Percentiles rank a stretch among this genome's conserved stretches.
phyloP scores from a whole-genome alignment of 2,329 filamentous ascomycete genomes.

The Fusarium beomiforme region DNA sequence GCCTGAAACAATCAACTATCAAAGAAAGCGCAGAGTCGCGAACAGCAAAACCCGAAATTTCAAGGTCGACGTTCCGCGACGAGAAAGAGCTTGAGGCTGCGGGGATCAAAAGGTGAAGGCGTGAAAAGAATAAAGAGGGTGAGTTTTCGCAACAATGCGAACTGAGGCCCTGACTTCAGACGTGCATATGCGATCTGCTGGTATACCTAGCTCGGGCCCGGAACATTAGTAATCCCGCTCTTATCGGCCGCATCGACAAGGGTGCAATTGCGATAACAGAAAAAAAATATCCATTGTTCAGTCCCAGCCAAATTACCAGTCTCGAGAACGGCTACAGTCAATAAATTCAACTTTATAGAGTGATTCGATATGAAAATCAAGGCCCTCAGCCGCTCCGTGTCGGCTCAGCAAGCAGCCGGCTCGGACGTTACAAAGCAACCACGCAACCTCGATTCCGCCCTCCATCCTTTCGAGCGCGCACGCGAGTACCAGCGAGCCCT shows the following conservation, averaged over 20 bases:
- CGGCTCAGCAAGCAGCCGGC: constrained; percentile 73
- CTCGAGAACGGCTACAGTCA: constrained; percentile 8
- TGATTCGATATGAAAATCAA: constrained; percentile 65
- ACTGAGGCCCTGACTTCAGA: constrained; percentile 27
- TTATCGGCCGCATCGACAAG: constrained; percentile 40
- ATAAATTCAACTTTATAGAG: background rate
- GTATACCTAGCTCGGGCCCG: constrained; percentile 26
- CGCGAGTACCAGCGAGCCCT: constrained; percentile 72
- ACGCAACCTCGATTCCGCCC: constrained; percentile 81
- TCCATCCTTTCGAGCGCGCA: constrained; percentile 91
- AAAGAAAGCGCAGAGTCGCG: constrained; percentile 5
- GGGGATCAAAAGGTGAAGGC: background rate
- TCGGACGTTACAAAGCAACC: constrained; percentile 72
- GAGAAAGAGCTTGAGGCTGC: background rate
- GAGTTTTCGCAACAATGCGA: constrained; percentile 38
- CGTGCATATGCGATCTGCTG: constrained; percentile 36
- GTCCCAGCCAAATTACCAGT: constrained; percentile 37
- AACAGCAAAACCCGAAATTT: background rate
- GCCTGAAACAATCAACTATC: constrained; percentile 8
- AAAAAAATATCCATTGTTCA: constrained; percentile 43
- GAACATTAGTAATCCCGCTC: constrained; percentile 46
- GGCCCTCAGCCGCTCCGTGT: constrained; percentile 72
- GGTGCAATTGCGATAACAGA: constrained; percentile 41
- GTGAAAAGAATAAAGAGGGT: constrained; percentile 16
- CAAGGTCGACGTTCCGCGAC: background rate